phyloP scores from a whole-genome alignment of 495 filamentous ascomycete genomes.

The Annulohypoxylon stygium region DNA sequence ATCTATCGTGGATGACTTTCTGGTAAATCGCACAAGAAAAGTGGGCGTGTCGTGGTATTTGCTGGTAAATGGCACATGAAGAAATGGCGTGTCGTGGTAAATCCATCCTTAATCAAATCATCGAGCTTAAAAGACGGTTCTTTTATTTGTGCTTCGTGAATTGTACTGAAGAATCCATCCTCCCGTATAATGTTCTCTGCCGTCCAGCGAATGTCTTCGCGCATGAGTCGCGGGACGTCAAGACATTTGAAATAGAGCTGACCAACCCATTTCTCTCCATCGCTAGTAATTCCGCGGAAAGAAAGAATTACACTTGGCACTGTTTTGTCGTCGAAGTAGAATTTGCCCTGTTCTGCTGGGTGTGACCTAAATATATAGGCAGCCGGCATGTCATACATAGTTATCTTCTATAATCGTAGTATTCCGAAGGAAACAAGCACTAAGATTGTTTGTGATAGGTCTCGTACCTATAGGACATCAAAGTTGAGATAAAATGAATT shows the following conservation, averaged over 20 bases:
- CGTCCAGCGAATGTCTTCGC: slow-evolving; percentile 1
- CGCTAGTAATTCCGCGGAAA: neutral
- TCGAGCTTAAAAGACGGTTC: neutral
- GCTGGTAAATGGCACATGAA: too few species aligned
- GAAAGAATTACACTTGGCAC: neutral
- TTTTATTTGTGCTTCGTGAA: neutral
- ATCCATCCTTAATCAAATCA: neutral
- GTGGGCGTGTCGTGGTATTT: too few species aligned
- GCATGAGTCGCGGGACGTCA: slow-evolving; percentile 7
- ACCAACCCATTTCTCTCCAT: neutral
- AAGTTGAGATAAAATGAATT: too few species aligned
- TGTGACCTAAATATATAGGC: neutral
- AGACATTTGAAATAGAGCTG: neutral
- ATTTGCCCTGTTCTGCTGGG: neutral
- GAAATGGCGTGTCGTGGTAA: neutral
- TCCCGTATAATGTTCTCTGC: neutral
- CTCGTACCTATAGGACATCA: too few species aligned
- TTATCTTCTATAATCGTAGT: too few species aligned
- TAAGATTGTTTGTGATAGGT: too few species aligned
- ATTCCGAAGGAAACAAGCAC: too few species aligned
- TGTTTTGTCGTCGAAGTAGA: neutral
- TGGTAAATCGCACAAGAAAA: neutral
- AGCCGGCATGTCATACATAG: too few species aligned
- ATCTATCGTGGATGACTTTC: slow-evolving; percentile 3
- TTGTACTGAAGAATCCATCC: neutral